Base-by-base conservation (phyloP, 371 early-diverging fungal genomes). In the Rhizopus delemar region DNA sequence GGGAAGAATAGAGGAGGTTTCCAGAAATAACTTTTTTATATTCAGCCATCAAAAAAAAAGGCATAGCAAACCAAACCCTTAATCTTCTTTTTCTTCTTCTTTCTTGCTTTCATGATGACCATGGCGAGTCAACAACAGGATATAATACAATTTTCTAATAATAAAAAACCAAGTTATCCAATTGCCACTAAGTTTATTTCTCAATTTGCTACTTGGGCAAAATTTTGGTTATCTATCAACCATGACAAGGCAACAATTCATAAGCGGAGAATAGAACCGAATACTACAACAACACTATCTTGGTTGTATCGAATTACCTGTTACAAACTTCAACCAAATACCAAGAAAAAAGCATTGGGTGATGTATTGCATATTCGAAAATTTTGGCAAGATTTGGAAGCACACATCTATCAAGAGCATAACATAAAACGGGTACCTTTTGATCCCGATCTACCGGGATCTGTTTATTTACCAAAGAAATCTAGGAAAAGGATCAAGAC, bases 211-310 rank as follows among this genome's bases (percentile, higher is more conserved):
- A 53, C 43, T 28, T 66, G 66, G 66, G 59, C 62, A 2, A 66
- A 55, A 11, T 31, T 66, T 8, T 66, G 66, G 66, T 38, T 66
- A 15, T 54, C 62, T 4, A 41, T 49, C 2, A 43, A 60, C 11
- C 22, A 22, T 22, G 46, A 8, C n/a, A 59, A 50, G 45, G 48
- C 35, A 5, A 46, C 41, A 28, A 41, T 31, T 29, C 90, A 93
- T 78, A 93, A 92, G 79, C 83, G 87, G 68, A 70, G 69, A 60
- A 70, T 43, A 31, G 49, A 43, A 13, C 13, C 43, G 2, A 48
- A 28, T n/a, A 5, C 48, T 28, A 29, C 28, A 29, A n/a, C 53
- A 3, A 48, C 57, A 15, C 39, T 41, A 3, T 16, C 48, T 13
- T n/a, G n/a, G 9, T 38, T 66, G 2, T 66, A 66, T 15, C 38